Evolutionary conservation across 164 flowering plant species (phyloP), one percentile per base, ranked within the genome.

Genomic region (Kalanchoe fedtschenkoi): DNA sequence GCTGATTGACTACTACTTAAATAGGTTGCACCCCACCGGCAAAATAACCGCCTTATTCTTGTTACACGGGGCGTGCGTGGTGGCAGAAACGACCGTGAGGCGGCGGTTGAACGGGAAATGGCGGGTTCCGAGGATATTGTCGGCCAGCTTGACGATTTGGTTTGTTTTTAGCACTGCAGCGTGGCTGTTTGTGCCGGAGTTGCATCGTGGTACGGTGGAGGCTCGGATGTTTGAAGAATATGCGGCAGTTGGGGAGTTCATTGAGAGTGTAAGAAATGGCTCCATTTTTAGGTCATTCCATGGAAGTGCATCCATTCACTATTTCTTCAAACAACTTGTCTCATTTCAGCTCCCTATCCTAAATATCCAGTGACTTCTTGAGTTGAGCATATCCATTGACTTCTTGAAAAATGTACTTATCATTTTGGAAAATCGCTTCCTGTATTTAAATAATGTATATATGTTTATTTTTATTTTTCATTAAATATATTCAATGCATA

Each of bases 181-280:
- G 35, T 74, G 78, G 83, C 44, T 79, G 47, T 75, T 76, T 59
- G 43, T 81, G 10, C 85, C 88, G 6, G 72, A 61, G 64, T 44
- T 81, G 10, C 5, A 66, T 7, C 54, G 71, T 32, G 58, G 60
- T 32, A 59, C 46, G 2, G 55, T 58, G 19, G 76, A 69, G 15
- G 72, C 29, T 0, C 69, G 66, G 57, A 75, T 60, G 58, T 61
- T 69, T n/a, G 70, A 61, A 14, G 87, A 82, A 71, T 63, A 61
- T 53, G 73, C 73, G 8, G 72, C 67, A 0, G 1, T 70, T 0
- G 70, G 65, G 28, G 70, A 26, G 60, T 70, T 70, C 13, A 57
- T 72, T 4, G 70, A 60, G 70, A 24, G 63, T 30, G 44, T 56
- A 19, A 57, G 21, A 14, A 32, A 30, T 32, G 34, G 34, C 2